Percentiles rank a stretch among this genome's conserved stretches.
Conservation (phyloP, 495 filamentous ascomycete species). For the Durotheca rogersii region DNA sequence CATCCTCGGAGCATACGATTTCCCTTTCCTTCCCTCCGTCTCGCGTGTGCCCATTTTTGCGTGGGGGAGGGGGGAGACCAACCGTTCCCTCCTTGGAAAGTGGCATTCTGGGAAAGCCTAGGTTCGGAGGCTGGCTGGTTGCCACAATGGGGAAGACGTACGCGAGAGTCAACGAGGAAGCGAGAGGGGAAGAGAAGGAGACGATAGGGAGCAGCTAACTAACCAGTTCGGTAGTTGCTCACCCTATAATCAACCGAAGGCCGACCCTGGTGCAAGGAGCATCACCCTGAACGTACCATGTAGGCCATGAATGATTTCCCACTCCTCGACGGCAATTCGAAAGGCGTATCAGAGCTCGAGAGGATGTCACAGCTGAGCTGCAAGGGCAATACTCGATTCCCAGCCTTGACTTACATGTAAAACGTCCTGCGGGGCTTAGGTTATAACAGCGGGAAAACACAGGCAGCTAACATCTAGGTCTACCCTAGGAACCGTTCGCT, state of each 20-base stretch:
- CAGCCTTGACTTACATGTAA: slow-evolving; percentile 35
- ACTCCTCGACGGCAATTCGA: slow-evolving; percentile 32
- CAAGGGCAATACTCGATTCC: slow-evolving; percentile 18
- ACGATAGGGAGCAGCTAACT: slow-evolving; percentile 22
- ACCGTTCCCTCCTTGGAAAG: no score
- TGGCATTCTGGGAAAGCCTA: no score
- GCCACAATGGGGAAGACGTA: no score
- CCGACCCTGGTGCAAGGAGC: no score
- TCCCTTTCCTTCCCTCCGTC: no score
- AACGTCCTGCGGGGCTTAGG: slow-evolving; percentile 14
- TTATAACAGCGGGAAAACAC: neutral
- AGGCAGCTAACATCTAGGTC: slow-evolving; percentile 25
- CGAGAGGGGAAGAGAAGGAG: neutral
- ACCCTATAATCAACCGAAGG: no score
- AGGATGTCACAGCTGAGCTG: slow-evolving; percentile 22
- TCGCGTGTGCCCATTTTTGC: no score
- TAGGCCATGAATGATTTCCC: slow-evolving; percentile 37
- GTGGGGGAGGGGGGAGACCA: no score
- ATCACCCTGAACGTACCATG: slow-evolving; percentile 24
- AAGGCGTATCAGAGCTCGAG: slow-evolving; percentile 34
- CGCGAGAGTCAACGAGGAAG: no score
- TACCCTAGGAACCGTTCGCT: slow-evolving; percentile 48
- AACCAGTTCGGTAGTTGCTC: slow-evolving; percentile 9
- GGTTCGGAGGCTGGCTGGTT: no score
- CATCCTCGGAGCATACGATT: no score